Base-by-base conservation (phyloP, 2,329 filamentous ascomycete species). In the Colletotrichum sp. region DNA sequence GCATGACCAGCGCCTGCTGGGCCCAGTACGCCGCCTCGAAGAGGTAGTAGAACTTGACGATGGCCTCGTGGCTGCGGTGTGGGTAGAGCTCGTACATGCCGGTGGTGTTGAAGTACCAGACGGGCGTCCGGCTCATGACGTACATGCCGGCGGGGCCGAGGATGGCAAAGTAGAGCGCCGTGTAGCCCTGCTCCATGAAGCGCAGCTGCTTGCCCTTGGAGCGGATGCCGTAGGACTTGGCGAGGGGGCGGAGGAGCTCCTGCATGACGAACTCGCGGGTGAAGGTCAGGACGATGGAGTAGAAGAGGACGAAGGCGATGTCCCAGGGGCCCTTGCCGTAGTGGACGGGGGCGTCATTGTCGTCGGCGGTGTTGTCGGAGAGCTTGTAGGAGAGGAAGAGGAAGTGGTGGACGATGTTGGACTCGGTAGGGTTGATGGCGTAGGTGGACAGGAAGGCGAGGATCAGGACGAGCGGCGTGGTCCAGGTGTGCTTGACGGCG, bases 131-230 rank as follows among this genome's bases (percentile, higher is more conserved):
- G 68, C 87, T 90, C 93, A 95, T 95, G 72, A 95, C 91, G 79
- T 91, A 95, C 72, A 95, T 77, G 8, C 94, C 94, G 71, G 90
- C 90, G 0, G 93, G 93, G 0, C 93, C 93, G 57, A 93, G 91
- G 52, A 94, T 81, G 3, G 83, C 88, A 81, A 94, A 94, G 85
- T 95, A 95, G 12, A 94, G 86, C 1, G 92, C 93, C 0, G 93
- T 94, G 83, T 95, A 95, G 77, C 90, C 90, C 83, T 95, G 94
- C 82, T 95, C 94, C 91, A 94, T 93, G 86, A 95, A 95, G 7
- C 94, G 90, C 10, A 88, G 86, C 75, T 93, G 92, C 83, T 94
- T 95, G 34, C 87, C 90, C 68, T 90, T 89, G 63, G 88, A 89
- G 63, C 86, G 88, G 80, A 95, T 91, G 5, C 92, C 92, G 74